Evolutionary conservation across 2,329 filamentous ascomycete species (phyloP).

Genomic region (Endothia cerciana): DNA sequence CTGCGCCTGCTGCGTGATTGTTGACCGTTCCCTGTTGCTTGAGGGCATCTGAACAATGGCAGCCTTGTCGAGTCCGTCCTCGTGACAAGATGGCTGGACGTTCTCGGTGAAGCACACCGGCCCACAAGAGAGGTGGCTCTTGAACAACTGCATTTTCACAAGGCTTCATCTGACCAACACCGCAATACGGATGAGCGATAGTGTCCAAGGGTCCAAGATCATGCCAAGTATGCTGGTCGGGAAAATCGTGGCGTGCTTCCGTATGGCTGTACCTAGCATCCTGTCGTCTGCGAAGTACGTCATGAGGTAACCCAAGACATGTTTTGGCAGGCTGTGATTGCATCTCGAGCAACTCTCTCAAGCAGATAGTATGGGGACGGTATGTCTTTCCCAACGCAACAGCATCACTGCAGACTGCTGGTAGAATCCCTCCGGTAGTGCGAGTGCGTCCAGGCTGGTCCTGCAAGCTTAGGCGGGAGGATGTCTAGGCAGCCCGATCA

Average conservation of each 20-base stretch:
- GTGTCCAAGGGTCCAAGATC: neutral
- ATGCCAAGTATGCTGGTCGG: neutral
- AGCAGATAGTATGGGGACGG: neutral
- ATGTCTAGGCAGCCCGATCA: too few species aligned
- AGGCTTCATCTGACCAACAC: neutral
- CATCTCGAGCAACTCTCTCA: neutral
- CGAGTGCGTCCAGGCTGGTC: neutral
- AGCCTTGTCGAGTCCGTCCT: neutral
- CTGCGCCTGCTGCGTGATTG: neutral
- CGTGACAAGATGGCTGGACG: neutral
- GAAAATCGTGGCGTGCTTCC: neutral
- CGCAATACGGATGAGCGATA: neutral
- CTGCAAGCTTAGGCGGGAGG: neutral
- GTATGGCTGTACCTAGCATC: neutral
- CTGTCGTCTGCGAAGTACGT: neutral
- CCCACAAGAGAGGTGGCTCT: neutral
- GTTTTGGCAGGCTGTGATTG: neutral
- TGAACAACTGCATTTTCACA: neutral
- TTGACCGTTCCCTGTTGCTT: neutral
- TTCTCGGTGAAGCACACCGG: neutral
- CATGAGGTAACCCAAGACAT: neutral
- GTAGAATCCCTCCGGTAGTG: neutral
- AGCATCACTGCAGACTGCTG: too few species aligned
- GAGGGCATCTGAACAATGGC: neutral
- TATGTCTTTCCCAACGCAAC: neutral